Evolutionary conservation across 2,329 filamentous ascomycete genomes (phyloP), one percentile per base, ranked within the genome.

Genomic region (Phyllosticta citribraziliensis): DNA sequence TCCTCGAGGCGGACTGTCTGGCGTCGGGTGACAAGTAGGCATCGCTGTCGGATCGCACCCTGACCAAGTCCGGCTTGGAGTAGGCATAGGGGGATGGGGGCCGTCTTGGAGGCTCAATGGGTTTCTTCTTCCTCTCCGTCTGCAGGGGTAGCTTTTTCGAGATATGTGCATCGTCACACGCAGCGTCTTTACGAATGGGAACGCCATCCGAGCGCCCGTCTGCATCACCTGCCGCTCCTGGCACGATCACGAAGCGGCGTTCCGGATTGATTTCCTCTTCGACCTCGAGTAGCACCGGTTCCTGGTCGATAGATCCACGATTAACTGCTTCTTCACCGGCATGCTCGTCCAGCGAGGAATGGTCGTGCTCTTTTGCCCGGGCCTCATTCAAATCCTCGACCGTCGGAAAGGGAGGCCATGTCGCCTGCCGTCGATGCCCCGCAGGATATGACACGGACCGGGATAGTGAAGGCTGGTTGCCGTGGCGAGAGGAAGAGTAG

Each of bases 231-330:
- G 60, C 63, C 73, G 73, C 50, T 22, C 70, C 70, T 0, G 70
- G 67, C 17, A 88, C 73, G 47, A 87, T 73, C 9, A 88, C 83
- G 66, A 87, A 89, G 50, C 86, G 82, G 47, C 84, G 80, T 69
- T 90, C 87, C 4, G 80, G 79, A 65, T 84, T 84, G 52, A 55
- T 70, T 40, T 70, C 70, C 54, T 76, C 72, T n/a, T 57, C 51
- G 14, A 88, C 82, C 61, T 87, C 84, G 60, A 87, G 74, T 24
- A 92, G 76, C 56, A 91, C 77, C 12, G 84, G 85, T 25, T 85
- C 75, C 68, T 92, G 88, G 58, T 91, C 86, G 62, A 87, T 73
- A 5, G 82, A 81, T 50, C 88, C 88, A 61, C 82, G 82, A 62
- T 81, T 80, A 56, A 79, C 1, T 27, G 82, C 79, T 62, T 86